Percentiles rank a stretch among this genome's conserved stretches.
Evolutionary conservation across 352 stramenopile species (phyloP).

Genomic region (Globisporangium acanthophoron): DNA sequence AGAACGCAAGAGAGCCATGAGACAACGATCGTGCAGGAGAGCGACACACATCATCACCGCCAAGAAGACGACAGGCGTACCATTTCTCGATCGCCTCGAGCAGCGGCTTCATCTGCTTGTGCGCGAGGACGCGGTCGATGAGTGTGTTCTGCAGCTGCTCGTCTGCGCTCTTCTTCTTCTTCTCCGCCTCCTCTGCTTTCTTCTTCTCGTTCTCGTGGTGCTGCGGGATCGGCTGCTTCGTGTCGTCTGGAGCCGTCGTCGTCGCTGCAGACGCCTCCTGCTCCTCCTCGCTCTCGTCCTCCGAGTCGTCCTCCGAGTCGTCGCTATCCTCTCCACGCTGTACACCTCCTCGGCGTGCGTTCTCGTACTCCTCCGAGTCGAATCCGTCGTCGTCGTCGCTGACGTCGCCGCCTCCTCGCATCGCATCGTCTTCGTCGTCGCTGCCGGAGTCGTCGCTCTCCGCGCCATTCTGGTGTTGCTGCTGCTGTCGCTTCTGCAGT

Average conservation of each 20-base stretch:
- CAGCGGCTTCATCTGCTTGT: slow-evolving; percentile 66
- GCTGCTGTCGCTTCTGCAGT: slow-evolving; percentile 15
- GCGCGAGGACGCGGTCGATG: slow-evolving; percentile 53
- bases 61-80: slow-evolving; percentile 4
- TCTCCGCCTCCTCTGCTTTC: slow-evolving; percentile 4
- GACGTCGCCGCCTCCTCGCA: neutral
- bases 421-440: slow-evolving; percentile 20
- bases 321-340: slow-evolving; percentile 1
- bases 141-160: slow-evolving; percentile 27
- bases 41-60: neutral
- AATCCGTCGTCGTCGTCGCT: slow-evolving; percentile 32
- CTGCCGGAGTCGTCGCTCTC: slow-evolving; percentile 15
- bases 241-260: neutral
- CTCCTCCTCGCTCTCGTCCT: slow-evolving; percentile 3
- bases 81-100: slow-evolving; percentile 47
- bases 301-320: slow-evolving; percentile 3
- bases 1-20: neutral
- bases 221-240: neutral
- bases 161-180: slow-evolving; percentile 1
- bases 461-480: slow-evolving; percentile 4
- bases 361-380: slow-evolving; percentile 38
- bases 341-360: slow-evolving; percentile 1
- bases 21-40: neutral
- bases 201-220: neutral
- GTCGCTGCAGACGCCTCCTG: neutral